A percentile compares a stretch with the other conserved stretches of the same genome.
Conservation (phyloP, 495 filamentous ascomycete genomes). For the Hypoxylon lienhwacheense region DNA sequence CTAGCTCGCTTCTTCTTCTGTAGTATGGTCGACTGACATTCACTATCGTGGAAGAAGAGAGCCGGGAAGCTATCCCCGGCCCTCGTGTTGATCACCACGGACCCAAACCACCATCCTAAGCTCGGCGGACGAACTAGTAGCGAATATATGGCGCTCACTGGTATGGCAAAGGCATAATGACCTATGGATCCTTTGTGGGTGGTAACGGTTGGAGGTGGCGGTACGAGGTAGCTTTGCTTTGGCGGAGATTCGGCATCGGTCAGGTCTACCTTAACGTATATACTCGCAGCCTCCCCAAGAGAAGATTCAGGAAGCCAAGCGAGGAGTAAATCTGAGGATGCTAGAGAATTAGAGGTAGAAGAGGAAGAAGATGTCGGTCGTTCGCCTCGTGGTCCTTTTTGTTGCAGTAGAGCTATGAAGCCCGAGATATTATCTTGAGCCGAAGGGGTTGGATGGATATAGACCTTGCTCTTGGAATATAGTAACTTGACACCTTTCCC, state of each 20-base stretch:
- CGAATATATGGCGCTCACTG: slow-evolving; percentile 86
- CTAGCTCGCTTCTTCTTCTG: slow-evolving; percentile 83
- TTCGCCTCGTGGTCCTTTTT: slow-evolving; percentile 62
- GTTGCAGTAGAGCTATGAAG: slow-evolving; percentile 91
- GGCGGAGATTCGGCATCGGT: slow-evolving; percentile 78
- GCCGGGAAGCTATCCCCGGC: slow-evolving; percentile 91
- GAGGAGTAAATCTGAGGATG: slow-evolving; percentile 73
- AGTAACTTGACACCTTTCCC: slow-evolving; percentile 92
- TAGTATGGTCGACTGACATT: slow-evolving; percentile 92
- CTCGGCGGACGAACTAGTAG: slow-evolving; percentile 89
- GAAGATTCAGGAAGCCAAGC: slow-evolving; percentile 94
- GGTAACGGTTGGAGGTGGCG: slow-evolving; percentile 82
- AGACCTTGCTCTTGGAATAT: slow-evolving; percentile 98
- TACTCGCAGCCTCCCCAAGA: slow-evolving; percentile 79
- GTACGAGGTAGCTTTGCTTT: slow-evolving; percentile 85
- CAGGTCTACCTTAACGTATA: slow-evolving; percentile 94
- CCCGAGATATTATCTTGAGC: slow-evolving; percentile 96
- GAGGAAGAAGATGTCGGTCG: slow-evolving; percentile 58
- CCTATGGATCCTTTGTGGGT: slow-evolving; percentile 70
- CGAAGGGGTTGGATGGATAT: slow-evolving; percentile 93
- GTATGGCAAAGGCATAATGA: slow-evolving; percentile 89
- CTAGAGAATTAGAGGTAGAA: slow-evolving; percentile 38
- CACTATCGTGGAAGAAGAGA: slow-evolving; percentile 94
- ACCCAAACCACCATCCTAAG: slow-evolving; percentile 97
- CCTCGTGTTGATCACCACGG: slow-evolving; percentile 85